These are phyloP conservation scores for Cephalotrichum gorgonifer DNA, from an alignment of 2,329 filamentous ascomycete genomes.

Conservation along the genomic window DNA sequence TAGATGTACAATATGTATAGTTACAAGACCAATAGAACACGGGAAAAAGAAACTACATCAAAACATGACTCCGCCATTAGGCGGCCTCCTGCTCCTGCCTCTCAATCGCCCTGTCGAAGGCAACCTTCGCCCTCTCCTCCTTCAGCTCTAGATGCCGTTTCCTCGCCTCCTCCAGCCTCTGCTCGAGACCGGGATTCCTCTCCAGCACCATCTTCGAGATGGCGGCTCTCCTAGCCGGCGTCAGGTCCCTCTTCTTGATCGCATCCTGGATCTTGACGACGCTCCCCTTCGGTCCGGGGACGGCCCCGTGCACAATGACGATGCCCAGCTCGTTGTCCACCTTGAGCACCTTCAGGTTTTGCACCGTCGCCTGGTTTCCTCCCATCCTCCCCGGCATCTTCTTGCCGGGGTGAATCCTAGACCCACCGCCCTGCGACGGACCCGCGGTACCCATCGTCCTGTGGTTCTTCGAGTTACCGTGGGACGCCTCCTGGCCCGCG, in stretches of 20 bases:
- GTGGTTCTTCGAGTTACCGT: conserved; percentile 94
- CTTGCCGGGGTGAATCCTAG: conserved; percentile 88
- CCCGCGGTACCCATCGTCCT: conserved; percentile 84
- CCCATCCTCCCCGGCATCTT: conserved; percentile 98
- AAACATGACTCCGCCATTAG: no score
- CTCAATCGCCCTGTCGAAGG: conserved; percentile 3
- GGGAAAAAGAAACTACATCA: not conserved
- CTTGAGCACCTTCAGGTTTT: conserved; percentile 83
- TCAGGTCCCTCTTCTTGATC: conserved; percentile 60
- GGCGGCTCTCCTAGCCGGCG: conserved; percentile 1
- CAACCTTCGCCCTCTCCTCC: conserved; percentile 16
- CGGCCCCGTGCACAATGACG: conserved; percentile 75
- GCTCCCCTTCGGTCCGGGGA: conserved; percentile 81
- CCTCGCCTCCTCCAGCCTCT: conserved; percentile 36
- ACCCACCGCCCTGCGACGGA: conserved; percentile 83
- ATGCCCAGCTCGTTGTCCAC: conserved; percentile 81
- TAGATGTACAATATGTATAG: conserved; percentile 24
- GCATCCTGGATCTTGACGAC: conserved; percentile 82
- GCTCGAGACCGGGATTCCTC: conserved; percentile 35
- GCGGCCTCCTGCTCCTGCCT: conserved; percentile 8
- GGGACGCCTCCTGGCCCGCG: conserved; percentile 75
- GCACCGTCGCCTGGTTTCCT: conserved; percentile 74
- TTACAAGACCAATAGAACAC: conserved; percentile 14
- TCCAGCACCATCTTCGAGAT: conserved; percentile 25
- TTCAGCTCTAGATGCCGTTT: conserved; percentile 43